Evolutionary conservation across 371 early-diverging fungal genomes (phyloP).

Genomic region (Rhizomucor pusillus): DNA sequence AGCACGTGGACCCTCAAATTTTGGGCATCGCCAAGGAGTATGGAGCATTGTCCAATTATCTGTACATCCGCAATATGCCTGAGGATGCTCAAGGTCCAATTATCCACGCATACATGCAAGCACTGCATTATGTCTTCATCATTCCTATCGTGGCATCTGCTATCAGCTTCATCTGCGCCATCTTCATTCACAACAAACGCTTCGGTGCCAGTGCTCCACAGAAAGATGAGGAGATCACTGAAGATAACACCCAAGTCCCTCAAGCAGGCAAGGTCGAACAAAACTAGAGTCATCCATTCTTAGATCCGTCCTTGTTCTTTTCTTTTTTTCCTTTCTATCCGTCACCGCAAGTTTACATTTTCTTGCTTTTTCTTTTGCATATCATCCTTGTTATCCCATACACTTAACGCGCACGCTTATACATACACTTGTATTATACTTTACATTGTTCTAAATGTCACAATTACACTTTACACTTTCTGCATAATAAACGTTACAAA

Average conservation of each 20-base stretch:
- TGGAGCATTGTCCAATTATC: conserved; percentile 34
- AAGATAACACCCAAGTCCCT: neutral
- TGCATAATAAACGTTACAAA: neutral
- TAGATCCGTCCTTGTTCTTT: neutral
- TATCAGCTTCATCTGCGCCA: conserved; percentile 45
- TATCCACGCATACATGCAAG: conserved; percentile 55
- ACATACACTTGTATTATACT: neutral
- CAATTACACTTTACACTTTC: neutral
- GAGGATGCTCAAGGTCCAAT: conserved; percentile 33
- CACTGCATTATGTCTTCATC: conserved; percentile 58
- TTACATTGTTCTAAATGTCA: neutral
- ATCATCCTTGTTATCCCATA: neutral
- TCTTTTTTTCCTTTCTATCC: too few relatives aligned
- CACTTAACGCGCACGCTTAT: neutral
- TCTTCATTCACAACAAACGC: conserved; percentile 41
- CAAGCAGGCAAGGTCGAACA: too few relatives aligned
- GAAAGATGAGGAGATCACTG: neutral
- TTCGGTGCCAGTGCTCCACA: conserved; percentile 12
- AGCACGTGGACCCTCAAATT: conserved; percentile 14
- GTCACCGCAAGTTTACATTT: too few relatives aligned
- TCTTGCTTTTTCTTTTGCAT: neutral
- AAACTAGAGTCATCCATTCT: neutral
- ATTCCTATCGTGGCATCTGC: conserved; percentile 57
- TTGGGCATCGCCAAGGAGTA: conserved; percentile 21
- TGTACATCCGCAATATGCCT: conserved; percentile 34